These are phyloP conservation scores for Andrographis paniculata DNA, from an alignment of 305 asterid genomes.

Conservation along the genomic window DNA sequence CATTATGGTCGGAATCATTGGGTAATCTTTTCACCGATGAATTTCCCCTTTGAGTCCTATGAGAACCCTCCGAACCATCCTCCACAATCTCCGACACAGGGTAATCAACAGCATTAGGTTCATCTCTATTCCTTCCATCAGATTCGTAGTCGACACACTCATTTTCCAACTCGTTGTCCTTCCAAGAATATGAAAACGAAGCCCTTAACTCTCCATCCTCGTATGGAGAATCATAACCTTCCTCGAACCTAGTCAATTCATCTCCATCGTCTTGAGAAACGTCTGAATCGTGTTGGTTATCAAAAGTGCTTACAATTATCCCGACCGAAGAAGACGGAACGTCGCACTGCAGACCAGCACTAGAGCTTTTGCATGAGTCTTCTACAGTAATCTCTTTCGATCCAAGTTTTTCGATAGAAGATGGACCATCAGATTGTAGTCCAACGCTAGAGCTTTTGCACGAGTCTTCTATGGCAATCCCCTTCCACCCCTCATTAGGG, in stretches of 20 bases:
- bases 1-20: slow-evolving; percentile 29
- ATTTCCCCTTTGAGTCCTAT: slow-evolving; percentile 28
- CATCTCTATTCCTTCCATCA: slow-evolving; percentile 59
- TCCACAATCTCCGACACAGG: slow-evolving; percentile 52
- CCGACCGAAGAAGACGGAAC: slow-evolving; percentile 24
- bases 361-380: slow-evolving; percentile 30
- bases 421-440: slow-evolving; percentile 19
- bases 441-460: slow-evolving; percentile 31
- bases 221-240: slow-evolving; percentile 75
- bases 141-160: slow-evolving; percentile 73
- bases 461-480: slow-evolving; percentile 21
- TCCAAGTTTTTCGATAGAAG: background rate
- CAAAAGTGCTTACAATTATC: slow-evolving; percentile 23
- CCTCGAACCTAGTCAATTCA: slow-evolving; percentile 26
- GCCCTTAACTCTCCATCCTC: slow-evolving; percentile 93
- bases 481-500: slow-evolving; percentile 21
- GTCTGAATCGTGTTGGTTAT: slow-evolving; percentile 27
- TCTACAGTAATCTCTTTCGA: too few relatives aligned
- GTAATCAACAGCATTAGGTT: slow-evolving; percentile 43
- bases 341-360: slow-evolving; percentile 26
- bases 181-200: slow-evolving; percentile 45
- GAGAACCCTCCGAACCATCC: slow-evolving; percentile 55
- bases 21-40: slow-evolving; percentile 17
- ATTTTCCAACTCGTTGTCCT: slow-evolving; percentile 47
- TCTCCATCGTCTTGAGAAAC: slow-evolving; percentile 34